Evolutionary conservation across 106 monocot genomes (phyloP), one percentile per base, ranked within the genome.

Genomic region (Dendrobium chrysotoxum): DNA sequence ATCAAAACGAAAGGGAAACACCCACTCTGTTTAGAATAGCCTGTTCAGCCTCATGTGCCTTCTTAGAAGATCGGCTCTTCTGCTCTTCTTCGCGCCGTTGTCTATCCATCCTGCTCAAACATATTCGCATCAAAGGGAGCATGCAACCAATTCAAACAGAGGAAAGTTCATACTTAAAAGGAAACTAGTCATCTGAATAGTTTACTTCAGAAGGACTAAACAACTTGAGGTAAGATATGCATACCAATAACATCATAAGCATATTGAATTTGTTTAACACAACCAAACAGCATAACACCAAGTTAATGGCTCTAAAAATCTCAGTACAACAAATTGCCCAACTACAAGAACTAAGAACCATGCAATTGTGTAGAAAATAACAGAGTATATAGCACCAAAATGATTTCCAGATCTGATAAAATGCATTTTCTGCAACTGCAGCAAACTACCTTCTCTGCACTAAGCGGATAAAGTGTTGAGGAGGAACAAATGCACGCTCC

Each of bases 401-500:
- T 26, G 2, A 40, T 68, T 17, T 11, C 18, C 58, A 77, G n/a
- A 28, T 31, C 5, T 18, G 28, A 70, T 70, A 16, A 40, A 40
- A 41, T 74, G 58, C 54, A 40, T 21, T 12, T 30, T 70, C 70
- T 70, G 70, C 70, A 70, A 11, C 25, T 23, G 4, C 35, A 30
- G 31, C 15, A 70, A 70, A 70, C 31, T 31, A 90, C 92, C 92
- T 92, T 55, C 88, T 87, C 47, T 92, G 92, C 40, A 92, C 86
- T 73, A 92, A 78, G 39, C 92, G 92, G 76, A 92, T 92, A 67
- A 92, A 92, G 72, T 92, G 92, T 80, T 92, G 92, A 79, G 96
- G 96, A 77, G 96, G 96, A 85, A 97, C 96, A 92, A 94, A 97
- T 70, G 92, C 96, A 79, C 96, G 92, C 79, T 97, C 96, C 96